Evolutionary conservation across 805 yeast species (phyloP).

Genomic region (Candida fluviatilis): DNA sequence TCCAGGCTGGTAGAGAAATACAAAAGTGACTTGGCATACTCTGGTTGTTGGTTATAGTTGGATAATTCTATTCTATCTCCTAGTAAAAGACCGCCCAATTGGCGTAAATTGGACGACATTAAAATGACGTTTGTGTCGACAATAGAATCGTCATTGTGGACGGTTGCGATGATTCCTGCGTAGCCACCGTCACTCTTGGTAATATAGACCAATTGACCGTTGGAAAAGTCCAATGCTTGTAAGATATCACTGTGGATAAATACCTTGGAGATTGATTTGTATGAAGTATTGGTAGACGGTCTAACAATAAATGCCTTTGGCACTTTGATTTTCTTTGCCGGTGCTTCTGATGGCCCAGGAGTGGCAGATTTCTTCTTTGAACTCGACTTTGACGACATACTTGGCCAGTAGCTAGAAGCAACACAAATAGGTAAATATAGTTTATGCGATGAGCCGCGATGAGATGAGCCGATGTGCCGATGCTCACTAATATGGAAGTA

Average conservation of each 20-base stretch:
- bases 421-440: too few species aligned
- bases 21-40: conserved; percentile 16
- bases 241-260: conserved; percentile 42
- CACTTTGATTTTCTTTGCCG: conserved; percentile 31
- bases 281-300: conserved; percentile 19
- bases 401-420: background rate
- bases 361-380: conserved; percentile 22
- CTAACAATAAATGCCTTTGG: conserved; percentile 41
- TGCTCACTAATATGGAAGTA: too few species aligned
- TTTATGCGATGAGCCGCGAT: conserved; percentile 7
- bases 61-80: conserved; percentile 46
- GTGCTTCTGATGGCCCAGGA: conserved; percentile 13
- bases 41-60: conserved; percentile 48
- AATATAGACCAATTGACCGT: conserved; percentile 44
- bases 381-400: conserved; percentile 18
- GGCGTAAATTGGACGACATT: conserved; percentile 23
- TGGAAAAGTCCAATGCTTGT: conserved; percentile 41
- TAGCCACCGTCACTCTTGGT: conserved; percentile 39
- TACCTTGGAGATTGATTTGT: conserved; percentile 35
- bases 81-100: conserved; percentile 38
- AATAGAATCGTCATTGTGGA: conserved; percentile 30
- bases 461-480: background rate
- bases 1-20: background rate
- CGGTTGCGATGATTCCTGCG: conserved; percentile 43
- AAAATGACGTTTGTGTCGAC: conserved; percentile 25